Percentiles rank a stretch among this genome's conserved stretches.
Evolutionary conservation across 106 monocot species (phyloP).

Genomic region (Agapanthus africanus): DNA sequence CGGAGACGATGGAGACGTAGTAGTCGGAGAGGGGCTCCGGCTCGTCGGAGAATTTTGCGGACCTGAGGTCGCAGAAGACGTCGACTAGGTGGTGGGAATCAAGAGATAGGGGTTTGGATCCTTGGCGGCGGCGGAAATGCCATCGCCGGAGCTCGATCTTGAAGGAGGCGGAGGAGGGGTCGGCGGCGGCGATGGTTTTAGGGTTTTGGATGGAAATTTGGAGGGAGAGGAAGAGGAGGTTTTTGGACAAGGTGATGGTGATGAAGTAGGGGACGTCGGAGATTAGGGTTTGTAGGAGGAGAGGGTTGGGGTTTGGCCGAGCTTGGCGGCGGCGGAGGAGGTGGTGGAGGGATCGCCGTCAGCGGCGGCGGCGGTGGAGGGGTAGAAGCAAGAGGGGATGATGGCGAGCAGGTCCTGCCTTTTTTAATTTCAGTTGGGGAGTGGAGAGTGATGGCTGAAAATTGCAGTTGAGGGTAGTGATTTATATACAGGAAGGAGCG

Average conservation of each 20-base stretch:
- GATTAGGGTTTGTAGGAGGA: slow-evolving; percentile 51
- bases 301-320: slow-evolving; percentile 24
- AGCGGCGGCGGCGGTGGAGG: too few relatives aligned
- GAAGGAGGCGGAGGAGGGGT: slow-evolving; percentile 7
- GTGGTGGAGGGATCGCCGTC: too few relatives aligned
- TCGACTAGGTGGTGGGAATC: slow-evolving; percentile 13
- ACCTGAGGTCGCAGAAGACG: slow-evolving; percentile 62
- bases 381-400: too few relatives aligned
- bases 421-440: too few relatives aligned
- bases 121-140: slow-evolving; percentile 64
- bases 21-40: slow-evolving; percentile 62
- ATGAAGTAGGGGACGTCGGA: slow-evolving; percentile 35
- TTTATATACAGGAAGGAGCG: too few relatives aligned
- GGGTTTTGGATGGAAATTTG: slow-evolving; percentile 36
- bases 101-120: slow-evolving; percentile 31
- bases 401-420: too few relatives aligned
- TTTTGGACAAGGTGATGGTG: slow-evolving; percentile 62
- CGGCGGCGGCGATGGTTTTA: background rate
- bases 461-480: too few relatives aligned
- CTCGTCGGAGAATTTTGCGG: slow-evolving; percentile 42
- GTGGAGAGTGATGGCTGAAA: too few relatives aligned
- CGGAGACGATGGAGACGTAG: slow-evolving; percentile 57
- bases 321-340: slow-evolving; percentile 11
- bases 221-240: slow-evolving; percentile 53
- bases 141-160: slow-evolving; percentile 67